These are phyloP conservation scores for Curvularia sp. DNA, from an alignment of 2,329 filamentous ascomycete genomes.

Conservation along the genomic window DNA sequence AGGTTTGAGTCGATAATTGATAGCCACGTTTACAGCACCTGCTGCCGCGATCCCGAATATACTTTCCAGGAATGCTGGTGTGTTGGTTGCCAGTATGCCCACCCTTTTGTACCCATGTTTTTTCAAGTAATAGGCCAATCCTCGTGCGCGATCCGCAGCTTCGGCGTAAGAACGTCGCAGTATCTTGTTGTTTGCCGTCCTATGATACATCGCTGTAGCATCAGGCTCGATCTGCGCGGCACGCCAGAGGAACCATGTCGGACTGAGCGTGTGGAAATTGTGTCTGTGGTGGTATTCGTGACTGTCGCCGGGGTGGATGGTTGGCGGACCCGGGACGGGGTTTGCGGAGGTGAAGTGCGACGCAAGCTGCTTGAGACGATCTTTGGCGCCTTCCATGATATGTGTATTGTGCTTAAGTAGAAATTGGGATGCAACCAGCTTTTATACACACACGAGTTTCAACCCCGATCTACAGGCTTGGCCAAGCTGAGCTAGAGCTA, in stretches of 20 bases:
- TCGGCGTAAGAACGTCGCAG: conserved; percentile 80
- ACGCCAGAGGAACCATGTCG: conserved; percentile 84
- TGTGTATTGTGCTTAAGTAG: not conserved
- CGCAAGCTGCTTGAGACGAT: conserved; percentile 48
- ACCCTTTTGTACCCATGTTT: conserved; percentile 77
- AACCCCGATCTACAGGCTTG: conserved; percentile 9
- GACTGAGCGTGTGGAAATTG: conserved; percentile 81
- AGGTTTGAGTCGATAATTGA: conserved; percentile 77
- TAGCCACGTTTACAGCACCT: conserved; percentile 76
- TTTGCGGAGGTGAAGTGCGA: conserved; percentile 48
- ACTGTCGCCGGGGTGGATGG: conserved; percentile 48
- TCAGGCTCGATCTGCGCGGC: conserved; percentile 88
- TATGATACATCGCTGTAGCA: conserved; percentile 80
- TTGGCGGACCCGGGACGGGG: conserved; percentile 42
- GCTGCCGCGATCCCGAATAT: conserved; percentile 88
- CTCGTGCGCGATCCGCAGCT: conserved; percentile 83
- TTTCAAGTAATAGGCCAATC: conserved; percentile 84
- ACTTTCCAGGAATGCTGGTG: conserved; percentile 89
- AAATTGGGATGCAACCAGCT: not conserved
- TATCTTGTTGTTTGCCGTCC: conserved; percentile 77
- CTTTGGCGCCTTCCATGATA: conserved; percentile 25
- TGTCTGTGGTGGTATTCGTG: conserved; percentile 56
- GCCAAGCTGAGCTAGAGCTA: conserved; percentile 19
- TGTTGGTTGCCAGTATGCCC: conserved; percentile 89
- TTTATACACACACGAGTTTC: conserved; percentile 14